Evolutionary conservation across 2,329 filamentous ascomycete species (phyloP).

Genomic region (Thelonectria discophora): DNA sequence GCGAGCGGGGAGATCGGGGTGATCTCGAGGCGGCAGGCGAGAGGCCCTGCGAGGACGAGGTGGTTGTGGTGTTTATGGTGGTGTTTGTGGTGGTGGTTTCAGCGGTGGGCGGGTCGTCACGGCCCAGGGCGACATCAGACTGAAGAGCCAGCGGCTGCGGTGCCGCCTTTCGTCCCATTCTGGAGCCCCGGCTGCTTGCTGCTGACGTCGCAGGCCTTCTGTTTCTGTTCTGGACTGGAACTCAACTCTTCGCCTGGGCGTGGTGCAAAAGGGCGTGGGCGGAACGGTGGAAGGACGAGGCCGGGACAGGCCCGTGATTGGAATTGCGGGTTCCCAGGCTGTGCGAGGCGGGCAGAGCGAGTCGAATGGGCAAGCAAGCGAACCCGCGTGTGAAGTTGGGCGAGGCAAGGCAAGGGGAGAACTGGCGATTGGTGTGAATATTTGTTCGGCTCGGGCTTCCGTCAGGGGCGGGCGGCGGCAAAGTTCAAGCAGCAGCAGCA

Average conservation of each 20-base stretch:
- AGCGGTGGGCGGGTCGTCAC: conserved; percentile 43
- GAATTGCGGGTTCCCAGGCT: conserved; percentile 21
- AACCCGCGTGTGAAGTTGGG: conserved; percentile 11
- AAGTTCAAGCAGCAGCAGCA: not conserved
- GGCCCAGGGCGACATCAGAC: conserved; percentile 51
- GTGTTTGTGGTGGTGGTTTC: conserved; percentile 40
- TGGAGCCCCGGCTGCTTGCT: conserved; percentile 35
- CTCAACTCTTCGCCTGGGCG: conserved; percentile 29
- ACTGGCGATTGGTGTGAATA: conserved; percentile 35
- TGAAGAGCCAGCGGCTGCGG: conserved; percentile 65
- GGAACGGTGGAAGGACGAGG: conserved; percentile 17
- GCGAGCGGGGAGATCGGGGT: conserved; percentile 56
- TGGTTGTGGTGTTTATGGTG: conserved; percentile 26
- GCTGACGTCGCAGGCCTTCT: conserved; percentile 37
- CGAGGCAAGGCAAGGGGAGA: conserved; percentile 22
- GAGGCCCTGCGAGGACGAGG: conserved; percentile 37
- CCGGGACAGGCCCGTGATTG: conserved; percentile 21
- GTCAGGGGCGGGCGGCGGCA: conserved; percentile 27
- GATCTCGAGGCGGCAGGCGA: conserved; percentile 51
- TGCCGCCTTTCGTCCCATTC: conserved; percentile 67
- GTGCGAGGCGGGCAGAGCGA: conserved; percentile 15
- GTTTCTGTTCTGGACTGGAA: not conserved
- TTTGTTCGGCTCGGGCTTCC: conserved; percentile 21
- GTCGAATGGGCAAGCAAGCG: conserved; percentile 12
- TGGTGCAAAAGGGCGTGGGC: conserved; percentile 30